Percentiles rank a stretch among this genome's conserved stretches.
These are phyloP conservation scores for Ensete glaucum DNA, from an alignment of 176 grass and related monocot species.

Conservation along the genomic window DNA sequence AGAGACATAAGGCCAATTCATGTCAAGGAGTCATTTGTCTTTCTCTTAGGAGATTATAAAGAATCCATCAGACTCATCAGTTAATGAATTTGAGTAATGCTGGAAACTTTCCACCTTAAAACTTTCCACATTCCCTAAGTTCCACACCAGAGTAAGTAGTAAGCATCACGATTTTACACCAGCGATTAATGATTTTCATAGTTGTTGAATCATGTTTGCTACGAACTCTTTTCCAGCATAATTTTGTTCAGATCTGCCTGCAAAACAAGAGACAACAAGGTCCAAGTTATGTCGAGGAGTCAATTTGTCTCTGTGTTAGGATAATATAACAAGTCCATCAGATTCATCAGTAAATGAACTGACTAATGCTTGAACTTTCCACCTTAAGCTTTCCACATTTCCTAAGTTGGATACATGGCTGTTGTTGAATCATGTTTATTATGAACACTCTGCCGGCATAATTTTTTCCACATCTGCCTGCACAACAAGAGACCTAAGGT, in stretches of 20 bases:
- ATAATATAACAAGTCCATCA: neutral
- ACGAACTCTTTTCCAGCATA: neutral
- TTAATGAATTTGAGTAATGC: neutral
- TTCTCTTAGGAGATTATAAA: neutral
- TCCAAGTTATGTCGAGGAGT: too few relatives aligned
- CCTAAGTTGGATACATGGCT: slow-evolving; percentile 53
- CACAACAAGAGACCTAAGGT: too few relatives aligned
- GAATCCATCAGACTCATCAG: neutral
- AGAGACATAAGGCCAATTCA: too few relatives aligned
- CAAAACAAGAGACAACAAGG: too few relatives aligned
- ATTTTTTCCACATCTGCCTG: too few relatives aligned
- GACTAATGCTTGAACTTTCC: neutral
- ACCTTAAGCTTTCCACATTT: too few relatives aligned
- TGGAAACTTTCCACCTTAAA: neutral
- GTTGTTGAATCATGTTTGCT: neutral
- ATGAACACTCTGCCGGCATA: neutral
- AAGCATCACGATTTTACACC: slow-evolving; percentile 3
- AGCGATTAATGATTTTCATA: neutral
- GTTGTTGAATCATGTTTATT: neutral
- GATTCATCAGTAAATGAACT: neutral
- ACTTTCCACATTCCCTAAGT: slow-evolving; percentile 27
- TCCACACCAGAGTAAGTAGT: neutral
- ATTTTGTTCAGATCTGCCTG: too few relatives aligned
- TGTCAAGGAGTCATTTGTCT: neutral
- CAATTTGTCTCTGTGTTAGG: neutral